phyloP scores from a whole-genome alignment of 1,284 basidiomycete genomes.

The Pascua guehoae region DNA sequence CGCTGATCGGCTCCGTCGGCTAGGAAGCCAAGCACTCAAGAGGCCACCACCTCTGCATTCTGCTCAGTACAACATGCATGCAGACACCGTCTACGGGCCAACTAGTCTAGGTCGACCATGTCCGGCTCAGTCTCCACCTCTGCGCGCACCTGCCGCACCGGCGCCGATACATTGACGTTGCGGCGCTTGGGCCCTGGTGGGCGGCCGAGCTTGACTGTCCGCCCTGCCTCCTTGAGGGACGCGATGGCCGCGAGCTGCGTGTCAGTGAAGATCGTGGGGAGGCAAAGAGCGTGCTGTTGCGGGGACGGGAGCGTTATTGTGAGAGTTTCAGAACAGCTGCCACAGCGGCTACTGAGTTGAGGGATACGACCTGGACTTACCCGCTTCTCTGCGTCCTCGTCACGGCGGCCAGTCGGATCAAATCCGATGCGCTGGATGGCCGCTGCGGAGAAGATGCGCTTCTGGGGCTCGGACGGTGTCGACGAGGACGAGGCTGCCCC shows the following conservation, averaged over 20 bases:
- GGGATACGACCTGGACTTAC: slow-evolving; percentile 23
- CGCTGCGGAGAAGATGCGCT: slow-evolving; percentile 39
- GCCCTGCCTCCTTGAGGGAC: slow-evolving; percentile 13
- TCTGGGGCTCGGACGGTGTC: slow-evolving; percentile 25
- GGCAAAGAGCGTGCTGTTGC: no score
- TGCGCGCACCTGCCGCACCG: background rate
- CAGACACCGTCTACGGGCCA: background rate
- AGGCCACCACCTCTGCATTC: background rate
- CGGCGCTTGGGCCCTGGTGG: slow-evolving; percentile 6
- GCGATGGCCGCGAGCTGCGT: slow-evolving; percentile 19
- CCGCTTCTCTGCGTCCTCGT: slow-evolving; percentile 18
- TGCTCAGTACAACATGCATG: background rate
- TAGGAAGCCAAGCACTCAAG: background rate
- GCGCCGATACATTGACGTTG: slow-evolving; percentile 3
- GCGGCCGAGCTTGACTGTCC: slow-evolving; percentile 1
- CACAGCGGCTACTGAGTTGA: no score
- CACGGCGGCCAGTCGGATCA: slow-evolving; percentile 33
- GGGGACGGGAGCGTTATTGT: no score
- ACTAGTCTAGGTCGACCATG: slow-evolving; percentile 31
- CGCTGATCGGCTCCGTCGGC: no score
- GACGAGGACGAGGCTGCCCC: background rate
- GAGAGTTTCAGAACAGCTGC: no score
- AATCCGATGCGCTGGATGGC: slow-evolving; percentile 46
- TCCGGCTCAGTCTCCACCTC: slow-evolving; percentile 12
- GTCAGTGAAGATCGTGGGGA: background rate